A percentile compares a stretch with the other conserved stretches of the same genome.
Conservation (phyloP, 2,329 filamentous ascomycete species). For the Dothideomycetes sp. region DNA sequence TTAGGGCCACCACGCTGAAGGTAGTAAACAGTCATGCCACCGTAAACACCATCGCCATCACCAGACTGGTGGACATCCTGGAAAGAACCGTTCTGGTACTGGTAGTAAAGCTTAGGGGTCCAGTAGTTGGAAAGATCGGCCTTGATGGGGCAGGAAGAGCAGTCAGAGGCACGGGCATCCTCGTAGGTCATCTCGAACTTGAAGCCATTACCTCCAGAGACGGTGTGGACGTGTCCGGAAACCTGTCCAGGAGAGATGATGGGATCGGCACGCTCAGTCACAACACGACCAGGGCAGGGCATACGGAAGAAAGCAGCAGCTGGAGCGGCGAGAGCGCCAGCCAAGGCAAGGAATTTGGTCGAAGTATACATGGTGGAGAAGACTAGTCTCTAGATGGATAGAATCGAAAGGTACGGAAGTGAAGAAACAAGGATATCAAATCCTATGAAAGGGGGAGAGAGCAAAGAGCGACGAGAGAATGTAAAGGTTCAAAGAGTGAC, state of each 20-base stretch:
- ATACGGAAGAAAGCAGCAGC: conserved; percentile 63
- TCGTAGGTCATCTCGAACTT: conserved; percentile 52
- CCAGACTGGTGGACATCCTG: conserved; percentile 49
- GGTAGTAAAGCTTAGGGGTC: conserved; percentile 61
- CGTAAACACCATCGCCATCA: conserved; percentile 33
- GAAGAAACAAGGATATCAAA: conserved; percentile 13
- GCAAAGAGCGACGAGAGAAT: conserved; percentile 1
- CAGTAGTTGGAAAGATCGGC: conserved; percentile 69
- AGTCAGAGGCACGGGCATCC: conserved; percentile 51
- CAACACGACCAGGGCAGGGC: conserved; percentile 55
- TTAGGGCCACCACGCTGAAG: conserved; percentile 42
- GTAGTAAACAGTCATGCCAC: conserved; percentile 70
- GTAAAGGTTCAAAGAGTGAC: conserved; percentile 10
- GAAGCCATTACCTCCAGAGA: conserved; percentile 63
- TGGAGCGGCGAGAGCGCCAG: conserved; percentile 23
- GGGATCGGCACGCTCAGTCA: conserved; percentile 54
- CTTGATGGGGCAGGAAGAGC: conserved; percentile 60
- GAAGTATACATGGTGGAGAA: conserved; percentile 9
- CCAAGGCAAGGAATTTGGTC: conserved; percentile 14
- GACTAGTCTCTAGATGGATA: neutral
- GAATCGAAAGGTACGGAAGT: neutral
- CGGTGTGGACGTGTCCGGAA: conserved; percentile 58
- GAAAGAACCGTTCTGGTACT: conserved; percentile 52
- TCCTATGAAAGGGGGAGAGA: neutral
- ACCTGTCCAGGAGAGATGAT: conserved; percentile 53